Conservation (phyloP, 306 rosid species). For the Senna siamea region DNA sequence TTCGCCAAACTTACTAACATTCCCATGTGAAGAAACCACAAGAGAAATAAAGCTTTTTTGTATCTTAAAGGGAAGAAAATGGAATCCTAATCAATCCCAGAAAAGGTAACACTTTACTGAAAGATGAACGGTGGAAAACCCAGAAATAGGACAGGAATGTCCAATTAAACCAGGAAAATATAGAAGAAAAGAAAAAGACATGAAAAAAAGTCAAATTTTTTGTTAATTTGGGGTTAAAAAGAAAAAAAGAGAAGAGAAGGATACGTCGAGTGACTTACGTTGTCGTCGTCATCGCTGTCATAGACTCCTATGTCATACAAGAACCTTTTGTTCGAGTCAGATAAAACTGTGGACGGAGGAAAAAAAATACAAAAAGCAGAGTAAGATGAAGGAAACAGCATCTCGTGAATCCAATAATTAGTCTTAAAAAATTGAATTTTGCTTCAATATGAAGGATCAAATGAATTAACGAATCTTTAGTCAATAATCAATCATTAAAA, state of each 20-base stretch:
- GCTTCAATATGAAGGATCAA: slow-evolving; percentile 14
- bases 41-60: background rate
- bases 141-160: slow-evolving; percentile 16
- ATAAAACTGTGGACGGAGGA: slow-evolving; percentile 58
- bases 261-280: slow-evolving; percentile 42
- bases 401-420: slow-evolving; percentile 29
- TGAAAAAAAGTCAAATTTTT: background rate
- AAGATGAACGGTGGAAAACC: slow-evolving; percentile 29
- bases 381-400: background rate
- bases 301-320: slow-evolving; percentile 92
- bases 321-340: slow-evolving; percentile 80
- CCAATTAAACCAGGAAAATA: background rate
- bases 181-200: background rate
- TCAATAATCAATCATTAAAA: too few relatives aligned
- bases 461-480: too few relatives aligned
- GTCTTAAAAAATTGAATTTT: background rate
- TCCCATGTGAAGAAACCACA: slow-evolving; percentile 32
- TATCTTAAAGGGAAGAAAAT: slow-evolving; percentile 2
- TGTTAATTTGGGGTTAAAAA: background rate
- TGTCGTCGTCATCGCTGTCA: slow-evolving; percentile 88
- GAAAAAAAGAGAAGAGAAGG: slow-evolving; percentile 13
- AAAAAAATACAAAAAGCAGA: background rate
- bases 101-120: background rate
- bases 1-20: background rate
- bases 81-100: slow-evolving; percentile 6